A percentile compares a stretch with the other conserved stretches of the same genome.
phyloP scores from a whole-genome alignment of 176 grass and related monocot genomes.

The Musa acuminata region DNA sequence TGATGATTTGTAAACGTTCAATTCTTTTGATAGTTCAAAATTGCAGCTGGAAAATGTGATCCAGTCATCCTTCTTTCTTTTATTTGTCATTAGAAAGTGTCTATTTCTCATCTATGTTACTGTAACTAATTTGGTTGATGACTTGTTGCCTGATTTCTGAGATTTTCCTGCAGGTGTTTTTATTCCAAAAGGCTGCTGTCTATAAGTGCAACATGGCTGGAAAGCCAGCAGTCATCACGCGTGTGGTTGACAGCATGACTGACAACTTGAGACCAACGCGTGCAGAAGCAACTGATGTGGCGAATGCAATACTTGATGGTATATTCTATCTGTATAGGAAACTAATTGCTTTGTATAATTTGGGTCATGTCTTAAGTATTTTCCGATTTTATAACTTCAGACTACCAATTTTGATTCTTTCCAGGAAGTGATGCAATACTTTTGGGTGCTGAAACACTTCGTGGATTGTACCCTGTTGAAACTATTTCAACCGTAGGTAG shows the following conservation, averaged over 20 bases:
- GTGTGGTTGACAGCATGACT: conserved; percentile 99
- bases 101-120: not conserved
- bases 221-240: conserved; percentile 92
- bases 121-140: not conserved
- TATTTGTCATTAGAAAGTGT: too few species aligned
- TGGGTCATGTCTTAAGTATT: too few species aligned
- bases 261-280: conserved; percentile 96
- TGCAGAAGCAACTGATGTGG: conserved; percentile 96
- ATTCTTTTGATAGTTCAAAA: too few species aligned
- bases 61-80: too few species aligned
- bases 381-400: not conserved
- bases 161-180: conserved; percentile 52
- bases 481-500: conserved; percentile 82
- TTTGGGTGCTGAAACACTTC: conserved; percentile 93
- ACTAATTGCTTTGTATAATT: too few species aligned
- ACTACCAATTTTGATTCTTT: conserved; percentile 1
- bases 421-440: conserved; percentile 97
- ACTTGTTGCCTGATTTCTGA: not conserved
- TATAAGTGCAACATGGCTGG: conserved; percentile 99
- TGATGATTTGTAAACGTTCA: too few species aligned
- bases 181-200: conserved; percentile 94
- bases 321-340: not conserved
- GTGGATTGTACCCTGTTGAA: conserved; percentile 93
- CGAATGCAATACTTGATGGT: conserved; percentile 98
- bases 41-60: too few species aligned